phyloP scores from a whole-genome alignment of 108 stramenopile species.

The Schizochytrium sp. region DNA sequence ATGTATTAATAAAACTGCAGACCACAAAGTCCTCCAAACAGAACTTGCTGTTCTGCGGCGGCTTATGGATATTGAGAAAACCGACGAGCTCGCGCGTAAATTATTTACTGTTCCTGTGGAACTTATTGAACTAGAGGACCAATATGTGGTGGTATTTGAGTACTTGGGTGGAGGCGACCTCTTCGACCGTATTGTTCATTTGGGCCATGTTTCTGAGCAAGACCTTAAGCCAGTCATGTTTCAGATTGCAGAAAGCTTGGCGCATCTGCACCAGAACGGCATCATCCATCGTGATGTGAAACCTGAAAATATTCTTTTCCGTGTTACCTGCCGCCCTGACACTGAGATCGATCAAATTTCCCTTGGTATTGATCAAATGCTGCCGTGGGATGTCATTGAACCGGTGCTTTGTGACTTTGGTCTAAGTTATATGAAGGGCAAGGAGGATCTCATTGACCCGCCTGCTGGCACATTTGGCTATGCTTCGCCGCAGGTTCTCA shows the following conservation, averaged over 20 bases:
- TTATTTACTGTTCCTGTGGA: slow-evolving; percentile 32
- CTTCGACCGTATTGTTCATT: slow-evolving; percentile 48
- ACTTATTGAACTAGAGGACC: not conserved
- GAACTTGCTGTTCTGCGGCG: slow-evolving; percentile 1
- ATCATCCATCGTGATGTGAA: slow-evolving; percentile 51
- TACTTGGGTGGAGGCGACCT: slow-evolving; percentile 47
- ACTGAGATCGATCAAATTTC: not conserved
- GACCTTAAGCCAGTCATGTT: slow-evolving; percentile 54
- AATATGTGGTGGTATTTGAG: slow-evolving; percentile 20
- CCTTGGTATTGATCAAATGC: not conserved
- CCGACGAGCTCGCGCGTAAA: not conserved
- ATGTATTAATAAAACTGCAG: slow-evolving; percentile 35
- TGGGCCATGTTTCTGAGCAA: not conserved
- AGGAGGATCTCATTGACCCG: slow-evolving; percentile 20
- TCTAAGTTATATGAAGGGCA: slow-evolving; percentile 4
- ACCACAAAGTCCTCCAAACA: slow-evolving; percentile 5
- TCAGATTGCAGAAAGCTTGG: not conserved
- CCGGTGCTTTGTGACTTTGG: slow-evolving; percentile 56
- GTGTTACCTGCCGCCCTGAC: not conserved
- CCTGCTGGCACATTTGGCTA: slow-evolving; percentile 54
- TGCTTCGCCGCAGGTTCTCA: slow-evolving; percentile 50
- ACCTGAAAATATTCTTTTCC: slow-evolving; percentile 58
- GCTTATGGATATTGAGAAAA: not conserved
- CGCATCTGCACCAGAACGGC: slow-evolving; percentile 5
- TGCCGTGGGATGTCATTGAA: not conserved